These are phyloP conservation scores for Scutellaria baicalensis DNA, from an alignment of 257 asterid species.

Conservation along the genomic window DNA sequence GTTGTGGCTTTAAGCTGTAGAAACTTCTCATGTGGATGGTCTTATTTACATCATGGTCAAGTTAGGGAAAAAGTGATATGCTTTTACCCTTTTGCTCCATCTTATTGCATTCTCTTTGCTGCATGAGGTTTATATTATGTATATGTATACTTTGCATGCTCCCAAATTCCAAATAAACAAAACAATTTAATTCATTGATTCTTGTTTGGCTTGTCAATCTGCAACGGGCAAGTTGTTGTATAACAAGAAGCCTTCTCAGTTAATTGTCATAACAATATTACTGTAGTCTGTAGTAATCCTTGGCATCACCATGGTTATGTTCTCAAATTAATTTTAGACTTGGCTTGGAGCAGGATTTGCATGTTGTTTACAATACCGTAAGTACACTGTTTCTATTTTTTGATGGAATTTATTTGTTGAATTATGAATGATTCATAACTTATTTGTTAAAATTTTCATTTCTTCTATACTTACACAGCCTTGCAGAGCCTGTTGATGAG, in stretches of 20 bases:
- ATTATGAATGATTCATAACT: not conserved
- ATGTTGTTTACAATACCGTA: not conserved
- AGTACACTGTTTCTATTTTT: not conserved
- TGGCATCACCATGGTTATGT: not conserved
- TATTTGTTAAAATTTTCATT: not conserved
- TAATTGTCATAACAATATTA: not conserved
- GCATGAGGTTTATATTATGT: not conserved
- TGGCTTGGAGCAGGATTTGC: not conserved
- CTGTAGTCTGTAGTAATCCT: not conserved
- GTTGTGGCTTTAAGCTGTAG: not conserved
- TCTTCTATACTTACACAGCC: constrained; percentile 38
- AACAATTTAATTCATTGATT: not conserved
- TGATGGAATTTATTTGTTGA: not conserved
- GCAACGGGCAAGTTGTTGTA: not conserved
- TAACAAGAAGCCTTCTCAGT: not conserved
- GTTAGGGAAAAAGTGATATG: not conserved
- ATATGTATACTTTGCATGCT: not conserved
- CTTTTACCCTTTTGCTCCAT: not conserved
- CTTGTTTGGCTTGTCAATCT: constrained; percentile 5
- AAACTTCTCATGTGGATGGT: not conserved
- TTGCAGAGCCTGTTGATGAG: constrained; percentile 87
- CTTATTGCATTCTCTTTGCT: not conserved
- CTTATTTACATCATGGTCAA: not conserved
- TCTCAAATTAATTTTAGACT: not conserved
- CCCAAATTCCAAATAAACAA: too few species aligned